Percentiles rank a stretch among this genome's conserved stretches.
phyloP scores from a whole-genome alignment of 1,139 yeast genomes.

The Geotrichum histeridarum region DNA sequence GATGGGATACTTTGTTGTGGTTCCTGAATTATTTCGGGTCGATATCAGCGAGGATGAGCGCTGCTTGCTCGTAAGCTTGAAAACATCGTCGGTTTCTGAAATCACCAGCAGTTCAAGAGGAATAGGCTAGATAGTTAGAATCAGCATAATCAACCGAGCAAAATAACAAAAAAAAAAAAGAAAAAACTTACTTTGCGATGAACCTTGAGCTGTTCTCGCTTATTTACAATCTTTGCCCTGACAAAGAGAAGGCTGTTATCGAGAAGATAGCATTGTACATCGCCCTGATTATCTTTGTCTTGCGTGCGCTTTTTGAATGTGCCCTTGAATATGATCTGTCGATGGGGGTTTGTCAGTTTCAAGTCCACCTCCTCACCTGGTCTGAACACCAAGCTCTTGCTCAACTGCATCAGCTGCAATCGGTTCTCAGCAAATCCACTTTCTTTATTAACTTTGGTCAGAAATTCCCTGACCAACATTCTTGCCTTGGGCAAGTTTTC shows the following conservation, averaged over 20 bases:
- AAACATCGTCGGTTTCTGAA: constrained; percentile 64
- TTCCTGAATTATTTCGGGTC: constrained; percentile 17
- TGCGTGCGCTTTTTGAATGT: constrained; percentile 70
- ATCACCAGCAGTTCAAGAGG: constrained; percentile 78
- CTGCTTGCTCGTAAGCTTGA: constrained; percentile 28
- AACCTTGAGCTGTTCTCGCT: constrained; percentile 86
- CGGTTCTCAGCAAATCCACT: constrained; percentile 94
- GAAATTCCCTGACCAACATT: constrained; percentile 66
- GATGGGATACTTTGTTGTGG: constrained; percentile 42
- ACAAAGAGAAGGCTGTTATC: constrained; percentile 86
- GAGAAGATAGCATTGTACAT: constrained; percentile 70
- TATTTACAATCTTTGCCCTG: constrained; percentile 78
- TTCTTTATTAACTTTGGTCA: constrained; percentile 77
- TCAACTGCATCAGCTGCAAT: constrained; percentile 79
- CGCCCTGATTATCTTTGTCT: constrained; percentile 69
- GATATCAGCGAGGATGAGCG: constrained; percentile 44
- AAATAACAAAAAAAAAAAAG: background rate
- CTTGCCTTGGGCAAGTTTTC: constrained; percentile 68
- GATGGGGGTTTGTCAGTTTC: constrained; percentile 72
- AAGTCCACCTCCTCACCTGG: constrained; percentile 85
- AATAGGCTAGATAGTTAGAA: constrained; percentile 49
- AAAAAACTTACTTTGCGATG: constrained; percentile 48
- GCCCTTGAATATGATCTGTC: constrained; percentile 75
- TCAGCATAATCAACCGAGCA: background rate
- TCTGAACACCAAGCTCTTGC: constrained; percentile 63